Percentiles rank a stretch among this genome's conserved stretches.
Evolutionary conservation across 129 eudicot species (phyloP).

Genomic region (Saussurea involucrata): DNA sequence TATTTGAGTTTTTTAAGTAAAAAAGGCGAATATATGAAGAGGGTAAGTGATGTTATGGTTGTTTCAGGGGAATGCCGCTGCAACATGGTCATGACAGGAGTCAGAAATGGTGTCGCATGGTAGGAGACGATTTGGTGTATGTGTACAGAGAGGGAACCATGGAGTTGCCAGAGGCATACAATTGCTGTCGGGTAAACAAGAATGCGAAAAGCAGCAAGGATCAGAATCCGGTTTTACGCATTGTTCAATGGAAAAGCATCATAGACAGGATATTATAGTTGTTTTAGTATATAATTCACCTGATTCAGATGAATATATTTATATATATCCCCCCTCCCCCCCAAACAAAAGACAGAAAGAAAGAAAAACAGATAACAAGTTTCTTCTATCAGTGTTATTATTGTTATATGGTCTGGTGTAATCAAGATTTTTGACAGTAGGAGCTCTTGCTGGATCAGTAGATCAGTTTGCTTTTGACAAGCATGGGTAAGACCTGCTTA

Average conservation of each 20-base stretch:
- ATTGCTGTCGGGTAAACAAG: background rate
- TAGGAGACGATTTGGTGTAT: conserved; percentile 28
- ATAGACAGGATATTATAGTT: conserved; percentile 8
- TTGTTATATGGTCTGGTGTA: conserved; percentile 1
- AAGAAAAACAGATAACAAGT: background rate
- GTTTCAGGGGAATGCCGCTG: conserved; percentile 51
- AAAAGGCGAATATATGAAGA: background rate
- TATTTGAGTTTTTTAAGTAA: background rate
- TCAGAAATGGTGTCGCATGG: conserved; percentile 34
- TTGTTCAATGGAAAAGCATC: conserved; percentile 21
- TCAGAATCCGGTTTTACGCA: conserved; percentile 3
- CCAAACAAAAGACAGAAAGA: background rate
- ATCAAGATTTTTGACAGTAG: background rate
- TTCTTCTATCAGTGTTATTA: background rate
- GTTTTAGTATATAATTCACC: conserved; percentile 14
- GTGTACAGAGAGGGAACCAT: conserved; percentile 46
- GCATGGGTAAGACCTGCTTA: conserved; percentile 4
- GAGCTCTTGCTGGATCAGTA: conserved; percentile 5
- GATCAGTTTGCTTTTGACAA: conserved; percentile 6
- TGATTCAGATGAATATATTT: conserved; percentile 10
- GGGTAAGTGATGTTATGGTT: background rate
- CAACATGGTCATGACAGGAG: conserved; percentile 32
- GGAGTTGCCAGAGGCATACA: conserved; percentile 19
- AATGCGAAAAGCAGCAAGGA: conserved; percentile 5
- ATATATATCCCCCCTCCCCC: background rate